Evolutionary conservation across 2,329 filamentous ascomycete species (phyloP).

Genomic region (Alternaria consortialis): DNA sequence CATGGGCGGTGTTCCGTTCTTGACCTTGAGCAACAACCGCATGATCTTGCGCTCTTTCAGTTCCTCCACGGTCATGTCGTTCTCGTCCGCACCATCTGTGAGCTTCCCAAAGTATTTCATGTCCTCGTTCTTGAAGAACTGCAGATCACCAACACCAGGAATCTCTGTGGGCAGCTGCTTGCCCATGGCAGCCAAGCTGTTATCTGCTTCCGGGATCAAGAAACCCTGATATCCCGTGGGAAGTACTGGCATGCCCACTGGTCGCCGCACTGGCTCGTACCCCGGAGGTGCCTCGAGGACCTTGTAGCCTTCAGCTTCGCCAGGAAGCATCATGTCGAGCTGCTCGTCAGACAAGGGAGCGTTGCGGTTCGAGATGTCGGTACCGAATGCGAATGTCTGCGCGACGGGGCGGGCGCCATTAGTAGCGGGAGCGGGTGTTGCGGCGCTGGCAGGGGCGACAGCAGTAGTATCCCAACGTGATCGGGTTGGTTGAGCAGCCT

Average conservation of each 20-base stretch:
- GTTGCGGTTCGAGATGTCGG: slow-evolving; percentile 81
- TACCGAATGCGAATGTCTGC: slow-evolving; percentile 74
- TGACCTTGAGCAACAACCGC: slow-evolving; percentile 94
- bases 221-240: slow-evolving; percentile 77
- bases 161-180: slow-evolving; percentile 96
- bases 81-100: slow-evolving; percentile 92
- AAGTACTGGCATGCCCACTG: slow-evolving; percentile 78
- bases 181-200: slow-evolving; percentile 75
- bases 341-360: slow-evolving; percentile 90
- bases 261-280: slow-evolving; percentile 82
- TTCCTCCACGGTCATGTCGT: slow-evolving; percentile 89
- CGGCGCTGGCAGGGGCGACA: slow-evolving; percentile 33
- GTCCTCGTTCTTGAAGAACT: slow-evolving; percentile 98
- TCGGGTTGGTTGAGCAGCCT: slow-evolving; percentile 58
- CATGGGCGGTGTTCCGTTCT: slow-evolving; percentile 99
- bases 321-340: slow-evolving; percentile 87
- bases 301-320: slow-evolving; percentile 90
- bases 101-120: slow-evolving; percentile 99
- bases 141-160: slow-evolving; percentile 91
- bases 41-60: slow-evolving; percentile 99
- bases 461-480: slow-evolving; percentile 50
- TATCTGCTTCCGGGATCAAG: slow-evolving; percentile 96
- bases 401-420: slow-evolving; percentile 33
- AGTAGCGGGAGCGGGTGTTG: slow-evolving; percentile 33
- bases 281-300: slow-evolving; percentile 89